Conservation (phyloP, 805 yeast species). For the Tetrapisispora fleetii region DNA sequence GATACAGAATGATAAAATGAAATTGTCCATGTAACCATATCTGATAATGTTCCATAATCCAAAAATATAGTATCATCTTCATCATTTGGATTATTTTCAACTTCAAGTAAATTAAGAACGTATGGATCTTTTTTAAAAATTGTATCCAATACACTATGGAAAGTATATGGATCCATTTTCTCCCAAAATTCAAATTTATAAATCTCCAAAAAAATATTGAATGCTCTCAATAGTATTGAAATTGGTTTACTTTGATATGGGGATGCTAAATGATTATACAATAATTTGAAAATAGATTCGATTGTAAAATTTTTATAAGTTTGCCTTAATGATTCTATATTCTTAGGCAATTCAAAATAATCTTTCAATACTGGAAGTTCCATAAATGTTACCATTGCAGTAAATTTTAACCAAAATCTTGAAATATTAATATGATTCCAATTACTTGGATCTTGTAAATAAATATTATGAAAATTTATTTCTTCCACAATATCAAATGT, state of each 20-base stretch:
- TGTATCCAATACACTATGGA: conserved; percentile 48
- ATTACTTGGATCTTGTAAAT: conserved; percentile 43
- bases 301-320: conserved; percentile 19
- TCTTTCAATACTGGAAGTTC: conserved; percentile 18
- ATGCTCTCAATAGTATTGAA: conserved; percentile 46
- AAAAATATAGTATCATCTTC: conserved; percentile 23
- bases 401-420: conserved; percentile 26
- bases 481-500: conserved; percentile 43
- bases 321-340: conserved; percentile 23
- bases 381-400: conserved; percentile 23
- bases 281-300: conserved; percentile 26
- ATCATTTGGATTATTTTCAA: conserved; percentile 19
- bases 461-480: conserved; percentile 39
- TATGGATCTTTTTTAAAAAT: conserved; percentile 47
- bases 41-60: conserved; percentile 30
- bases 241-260: conserved; percentile 30
- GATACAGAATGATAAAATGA: conserved; percentile 36
- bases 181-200: conserved; percentile 46
- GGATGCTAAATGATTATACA: conserved; percentile 25
- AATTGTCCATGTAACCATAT: conserved; percentile 47
- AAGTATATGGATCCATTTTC: conserved; percentile 42
- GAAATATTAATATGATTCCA: conserved; percentile 31
- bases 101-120: conserved; percentile 28
- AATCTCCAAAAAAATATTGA: conserved; percentile 35
- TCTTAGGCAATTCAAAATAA: conserved; percentile 23